phyloP scores from a whole-genome alignment of 2,329 filamentous ascomycete genomes.

The Trichophyton benhamiae region DNA sequence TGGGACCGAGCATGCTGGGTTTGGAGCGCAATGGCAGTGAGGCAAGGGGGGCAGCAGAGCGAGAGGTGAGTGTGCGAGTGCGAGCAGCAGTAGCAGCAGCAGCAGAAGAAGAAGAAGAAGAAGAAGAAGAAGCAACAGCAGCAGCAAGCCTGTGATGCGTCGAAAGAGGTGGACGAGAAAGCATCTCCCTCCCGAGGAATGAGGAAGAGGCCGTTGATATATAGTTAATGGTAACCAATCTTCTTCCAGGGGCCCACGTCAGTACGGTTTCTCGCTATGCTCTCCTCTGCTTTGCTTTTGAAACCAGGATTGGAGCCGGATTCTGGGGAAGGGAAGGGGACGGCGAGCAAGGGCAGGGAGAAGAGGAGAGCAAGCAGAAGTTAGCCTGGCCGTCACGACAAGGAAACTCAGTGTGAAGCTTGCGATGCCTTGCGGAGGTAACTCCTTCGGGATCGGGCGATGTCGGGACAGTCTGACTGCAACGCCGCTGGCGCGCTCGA shows the following conservation, averaged over 20 bases:
- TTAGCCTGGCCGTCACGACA: neutral
- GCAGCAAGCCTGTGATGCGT: neutral
- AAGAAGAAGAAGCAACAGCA: too few species aligned
- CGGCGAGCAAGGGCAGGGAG: neutral
- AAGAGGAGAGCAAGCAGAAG: neutral
- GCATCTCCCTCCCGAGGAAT: neutral
- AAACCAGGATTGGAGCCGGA: conserved; percentile 4
- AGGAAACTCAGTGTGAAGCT: conserved; percentile 3
- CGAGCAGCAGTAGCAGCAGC: neutral
- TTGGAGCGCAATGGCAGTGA: neutral
- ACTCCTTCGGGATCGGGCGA: conserved; percentile 4
- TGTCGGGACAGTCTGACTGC: neutral
- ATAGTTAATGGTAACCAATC: neutral
- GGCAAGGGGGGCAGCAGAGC: neutral
- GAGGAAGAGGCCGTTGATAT: neutral
- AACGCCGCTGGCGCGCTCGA: conserved; percentile 1
- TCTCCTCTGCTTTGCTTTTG: neutral
- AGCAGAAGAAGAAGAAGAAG: too few species aligned
- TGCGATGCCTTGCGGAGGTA: conserved; percentile 5
- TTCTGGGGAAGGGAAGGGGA: conserved; percentile 4
- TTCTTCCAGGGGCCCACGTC: neutral
- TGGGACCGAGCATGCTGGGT: neutral
- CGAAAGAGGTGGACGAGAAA: neutral
- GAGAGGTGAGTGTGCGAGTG: neutral
- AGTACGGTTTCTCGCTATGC: neutral